These are phyloP conservation scores for Talaromyces ruber DNA, from an alignment of 495 filamentous ascomycete genomes.

Conservation along the genomic window DNA sequence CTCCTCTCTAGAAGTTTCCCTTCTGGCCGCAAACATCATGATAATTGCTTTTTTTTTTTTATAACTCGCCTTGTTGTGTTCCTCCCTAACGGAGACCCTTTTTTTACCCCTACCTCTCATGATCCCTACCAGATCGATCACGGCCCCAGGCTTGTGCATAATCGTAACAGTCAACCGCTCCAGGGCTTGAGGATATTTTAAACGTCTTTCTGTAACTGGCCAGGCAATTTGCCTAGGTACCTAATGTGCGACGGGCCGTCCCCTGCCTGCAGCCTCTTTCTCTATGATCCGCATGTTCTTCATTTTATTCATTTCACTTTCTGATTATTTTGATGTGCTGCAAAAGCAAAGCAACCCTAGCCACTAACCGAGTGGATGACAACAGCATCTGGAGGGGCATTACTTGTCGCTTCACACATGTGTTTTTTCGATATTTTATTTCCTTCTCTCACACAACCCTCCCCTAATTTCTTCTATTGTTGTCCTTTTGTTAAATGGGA, in stretches of 20 bases:
- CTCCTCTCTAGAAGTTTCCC: background rate
- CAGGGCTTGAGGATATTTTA: background rate
- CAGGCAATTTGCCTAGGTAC: conserved; percentile 4
- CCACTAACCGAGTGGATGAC: conserved; percentile 28
- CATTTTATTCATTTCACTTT: background rate
- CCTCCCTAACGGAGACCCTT: background rate
- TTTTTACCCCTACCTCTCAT: background rate
- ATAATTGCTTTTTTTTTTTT: background rate
- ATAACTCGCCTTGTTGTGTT: background rate
- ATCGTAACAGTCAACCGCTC: background rate
- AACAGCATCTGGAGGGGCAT: conserved; percentile 19
- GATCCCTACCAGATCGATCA: conserved; percentile 1
- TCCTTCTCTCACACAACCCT: background rate
- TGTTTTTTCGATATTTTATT: conserved; percentile 6
- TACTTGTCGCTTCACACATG: conserved; percentile 15
- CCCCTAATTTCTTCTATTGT: background rate
- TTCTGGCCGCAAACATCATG: background rate
- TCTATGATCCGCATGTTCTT: conserved; percentile 35
- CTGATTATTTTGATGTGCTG: conserved; percentile 7
- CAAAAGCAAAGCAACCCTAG: conserved; percentile 16
- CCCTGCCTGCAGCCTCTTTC: conserved; percentile 41
- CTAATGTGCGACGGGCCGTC: conserved; percentile 39
- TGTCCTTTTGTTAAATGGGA: background rate
- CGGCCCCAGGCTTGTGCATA: background rate
- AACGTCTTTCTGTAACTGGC: background rate